Evolutionary conservation across 495 filamentous ascomycete genomes (phyloP), one percentile per base, ranked within the genome.

Genomic region (Penicillium waksmanii): DNA sequence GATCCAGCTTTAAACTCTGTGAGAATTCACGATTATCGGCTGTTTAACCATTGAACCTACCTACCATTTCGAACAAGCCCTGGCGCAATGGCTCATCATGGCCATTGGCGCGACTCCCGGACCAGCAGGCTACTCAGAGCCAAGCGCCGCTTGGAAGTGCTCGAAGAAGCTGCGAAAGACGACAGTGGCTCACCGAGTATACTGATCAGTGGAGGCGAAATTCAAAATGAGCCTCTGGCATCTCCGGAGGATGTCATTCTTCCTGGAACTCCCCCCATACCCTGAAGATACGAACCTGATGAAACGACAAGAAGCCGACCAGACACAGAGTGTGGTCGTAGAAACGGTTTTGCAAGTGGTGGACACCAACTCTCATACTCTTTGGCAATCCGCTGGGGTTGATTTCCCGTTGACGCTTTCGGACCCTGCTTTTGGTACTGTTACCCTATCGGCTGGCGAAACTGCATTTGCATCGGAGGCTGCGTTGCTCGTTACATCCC

Each of bases 21-120:
- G 67, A 66, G 60, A 58, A 68, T 56, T 44, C 19, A 50, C 55
- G 17, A 51, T 44, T 51, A 33, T 27, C 15, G 49, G 49, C 54
- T 35, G 34, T 47, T 46, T 25, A 15, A 11, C n/a, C 42, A 19
- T 44, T 44, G n/a, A 9, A 12, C 3, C 17, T 44, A 17, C 17
- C 42, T 44, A 38, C 57, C 23, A 25, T 48, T 51, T 46, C 19
- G 17, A 18, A 15, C 19, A 53, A 59, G 9, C 23, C 23, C 7
- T 38, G 55, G 25, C 65, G 58, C 44, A 21, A 71, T 71, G 68
- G 54, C 56, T 58, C 68, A 53, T 34, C 62, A 71, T 57, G 58
- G 61, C 43, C 61, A 66, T 53, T 53, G 49, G 46, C 66, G 68
- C 43, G 63, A 68, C 51, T 57, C 64, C 10, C 66, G 61, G 25